These are phyloP conservation scores for Mycena albidolilacea DNA, from an alignment of 768 basidiomycete species.

Conservation along the genomic window DNA sequence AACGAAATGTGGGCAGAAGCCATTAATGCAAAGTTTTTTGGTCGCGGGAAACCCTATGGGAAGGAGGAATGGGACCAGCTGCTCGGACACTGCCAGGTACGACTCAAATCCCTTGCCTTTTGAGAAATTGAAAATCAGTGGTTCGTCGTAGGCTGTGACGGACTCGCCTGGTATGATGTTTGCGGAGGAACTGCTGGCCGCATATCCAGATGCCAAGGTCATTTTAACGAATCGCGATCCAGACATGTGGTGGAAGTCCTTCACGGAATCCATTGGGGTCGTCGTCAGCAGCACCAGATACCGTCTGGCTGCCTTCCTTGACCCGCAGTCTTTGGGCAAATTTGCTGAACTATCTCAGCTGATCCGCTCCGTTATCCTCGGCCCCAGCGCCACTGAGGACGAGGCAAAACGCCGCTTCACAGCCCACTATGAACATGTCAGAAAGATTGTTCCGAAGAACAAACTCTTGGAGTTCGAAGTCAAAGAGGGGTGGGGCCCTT, in stretches of 20 bases:
- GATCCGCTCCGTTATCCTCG: slow-evolving; percentile 11
- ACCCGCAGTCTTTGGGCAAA: slow-evolving; percentile 5
- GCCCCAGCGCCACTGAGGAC: slow-evolving; percentile 1
- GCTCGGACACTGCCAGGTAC: slow-evolving; percentile 19
- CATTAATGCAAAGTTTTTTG: slow-evolving; percentile 17
- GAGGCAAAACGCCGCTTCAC: slow-evolving; percentile 10
- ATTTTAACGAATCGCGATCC: slow-evolving; percentile 15
- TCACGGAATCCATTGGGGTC: slow-evolving; percentile 1
- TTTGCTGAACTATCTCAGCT: slow-evolving; percentile 7
- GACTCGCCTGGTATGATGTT: slow-evolving; percentile 8
- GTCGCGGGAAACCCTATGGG: slow-evolving; percentile 11
- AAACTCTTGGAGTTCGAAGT: slow-evolving; percentile 12
- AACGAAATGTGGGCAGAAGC: slow-evolving; percentile 14
- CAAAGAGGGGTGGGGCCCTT: slow-evolving; percentile 15
- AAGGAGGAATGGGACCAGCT: slow-evolving; percentile 21
- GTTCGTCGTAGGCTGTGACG: slow-evolving; percentile 12
- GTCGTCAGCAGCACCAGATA: neutral
- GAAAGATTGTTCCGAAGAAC: slow-evolving; percentile 12
- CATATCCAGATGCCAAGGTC: slow-evolving; percentile 16
- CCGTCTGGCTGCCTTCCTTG: slow-evolving; percentile 1
- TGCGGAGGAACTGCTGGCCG: slow-evolving; percentile 11
- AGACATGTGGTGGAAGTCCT: slow-evolving; percentile 16
- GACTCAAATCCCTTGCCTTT: neutral
- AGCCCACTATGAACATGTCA: slow-evolving; percentile 1
- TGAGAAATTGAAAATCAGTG: neutral